Conservation (phyloP, 768 basidiomycete species). For the Mycena sanguinolenta region DNA sequence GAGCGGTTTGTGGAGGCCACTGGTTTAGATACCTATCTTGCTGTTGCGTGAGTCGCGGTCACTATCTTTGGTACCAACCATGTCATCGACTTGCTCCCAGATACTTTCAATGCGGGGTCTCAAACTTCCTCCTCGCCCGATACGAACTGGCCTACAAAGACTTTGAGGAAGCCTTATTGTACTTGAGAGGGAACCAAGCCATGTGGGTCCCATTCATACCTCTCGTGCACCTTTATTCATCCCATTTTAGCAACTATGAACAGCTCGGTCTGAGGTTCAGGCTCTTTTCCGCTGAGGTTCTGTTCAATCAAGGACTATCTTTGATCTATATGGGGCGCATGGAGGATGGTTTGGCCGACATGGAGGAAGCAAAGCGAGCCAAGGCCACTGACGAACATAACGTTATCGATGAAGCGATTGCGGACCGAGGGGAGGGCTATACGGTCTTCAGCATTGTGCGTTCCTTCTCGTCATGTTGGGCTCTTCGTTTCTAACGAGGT, state of each 20-base stretch:
- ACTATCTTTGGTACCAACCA: constrained; percentile 19
- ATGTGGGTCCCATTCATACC: constrained; percentile 69
- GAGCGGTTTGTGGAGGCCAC: constrained; percentile 85
- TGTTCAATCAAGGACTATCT: constrained; percentile 90
- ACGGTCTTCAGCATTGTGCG: no score
- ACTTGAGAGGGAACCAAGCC: constrained; percentile 85
- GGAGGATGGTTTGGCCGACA: constrained; percentile 75
- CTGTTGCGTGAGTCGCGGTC: constrained; percentile 78
- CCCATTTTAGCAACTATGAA: constrained; percentile 79
- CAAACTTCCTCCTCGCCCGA: constrained; percentile 86
- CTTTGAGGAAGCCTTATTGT: constrained; percentile 86
- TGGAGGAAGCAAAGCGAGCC: constrained; percentile 76
- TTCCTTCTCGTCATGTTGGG: constrained; percentile 61
- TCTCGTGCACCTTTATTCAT: no score
- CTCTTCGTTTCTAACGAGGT: constrained; percentile 25
- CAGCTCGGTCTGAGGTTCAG: constrained; percentile 93
- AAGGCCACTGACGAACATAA: constrained; percentile 87
- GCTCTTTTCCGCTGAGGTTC: constrained; percentile 88
- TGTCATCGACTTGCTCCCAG: constrained; percentile 50
- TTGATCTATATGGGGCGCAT: constrained; percentile 77
- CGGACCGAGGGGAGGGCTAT: constrained; percentile 85
- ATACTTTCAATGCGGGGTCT: constrained; percentile 92
- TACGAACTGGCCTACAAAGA: constrained; percentile 84
- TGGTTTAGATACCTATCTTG: constrained; percentile 85
- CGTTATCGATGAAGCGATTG: constrained; percentile 93